Evolutionary conservation across 2,329 filamentous ascomycete genomes (phyloP).

Genomic region (Microdochium bolleyi): DNA sequence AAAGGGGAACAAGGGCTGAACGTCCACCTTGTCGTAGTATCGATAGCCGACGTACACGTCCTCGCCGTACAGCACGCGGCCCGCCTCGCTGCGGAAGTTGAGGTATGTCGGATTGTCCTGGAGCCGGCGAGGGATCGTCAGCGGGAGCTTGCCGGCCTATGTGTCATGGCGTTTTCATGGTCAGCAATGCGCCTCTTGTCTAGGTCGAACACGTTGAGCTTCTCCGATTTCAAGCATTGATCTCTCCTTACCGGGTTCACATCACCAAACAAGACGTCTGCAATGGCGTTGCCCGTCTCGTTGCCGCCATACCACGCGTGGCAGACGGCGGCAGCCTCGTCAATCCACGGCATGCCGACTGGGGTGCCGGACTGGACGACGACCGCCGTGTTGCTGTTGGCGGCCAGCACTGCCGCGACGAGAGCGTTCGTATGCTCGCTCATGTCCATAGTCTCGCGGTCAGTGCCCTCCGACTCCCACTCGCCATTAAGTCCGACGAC

Average conservation of each 20-base stretch:
- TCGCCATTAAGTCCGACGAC: constrained; percentile 64
- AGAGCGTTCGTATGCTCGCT: constrained; percentile 55
- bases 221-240: too few relatives aligned
- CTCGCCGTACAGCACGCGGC: constrained; percentile 62
- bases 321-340: constrained; percentile 55
- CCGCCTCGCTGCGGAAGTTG: constrained; percentile 67
- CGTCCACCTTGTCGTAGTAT: constrained; percentile 57
- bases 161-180: too few relatives aligned
- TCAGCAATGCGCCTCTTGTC: too few relatives aligned
- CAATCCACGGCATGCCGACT: constrained; percentile 64
- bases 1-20: constrained; percentile 60
- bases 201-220: too few relatives aligned
- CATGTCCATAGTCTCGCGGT: constrained; percentile 53
- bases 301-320: constrained; percentile 67
- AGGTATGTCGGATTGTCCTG: constrained; percentile 63
- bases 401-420: constrained; percentile 51
- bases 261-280: constrained; percentile 57
- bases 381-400: constrained; percentile 59
- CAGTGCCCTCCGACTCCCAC: constrained; percentile 70
- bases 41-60: constrained; percentile 67
- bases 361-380: constrained; percentile 65
- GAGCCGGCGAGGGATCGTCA: constrained; percentile 57
- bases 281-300: constrained; percentile 60
- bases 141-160: constrained; percentile 64
- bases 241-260: constrained; percentile 37